A percentile compares a stretch with the other conserved stretches of the same genome.
These are phyloP conservation scores for Penicillium vulpinum DNA, from an alignment of 2,329 filamentous ascomycete species.

Conservation along the genomic window DNA sequence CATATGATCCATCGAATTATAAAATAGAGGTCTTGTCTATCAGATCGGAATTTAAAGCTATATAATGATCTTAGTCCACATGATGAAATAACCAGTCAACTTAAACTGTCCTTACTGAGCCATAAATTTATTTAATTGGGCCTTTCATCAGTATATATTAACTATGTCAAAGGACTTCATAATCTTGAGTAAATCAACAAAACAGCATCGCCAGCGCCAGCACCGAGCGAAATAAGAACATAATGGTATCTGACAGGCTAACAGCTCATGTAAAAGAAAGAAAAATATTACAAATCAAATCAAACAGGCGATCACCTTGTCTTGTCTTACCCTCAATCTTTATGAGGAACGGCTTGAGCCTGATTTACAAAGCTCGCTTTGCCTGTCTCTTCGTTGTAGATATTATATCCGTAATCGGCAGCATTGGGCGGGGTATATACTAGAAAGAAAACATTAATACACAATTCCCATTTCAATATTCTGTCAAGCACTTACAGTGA, in stretches of 20 bases:
- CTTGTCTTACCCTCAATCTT: not conserved
- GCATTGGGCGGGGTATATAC: slow-evolving; percentile 38
- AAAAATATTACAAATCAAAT: not conserved
- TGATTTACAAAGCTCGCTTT: slow-evolving; percentile 30
- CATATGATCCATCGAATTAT: not conserved
- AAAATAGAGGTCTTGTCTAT: no score
- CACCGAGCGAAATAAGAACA: not conserved
- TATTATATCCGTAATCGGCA: slow-evolving; percentile 35
- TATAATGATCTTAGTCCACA: no score
- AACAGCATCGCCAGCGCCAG: not conserved
- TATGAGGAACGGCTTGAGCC: slow-evolving; percentile 18
- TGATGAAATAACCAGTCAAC: not conserved
- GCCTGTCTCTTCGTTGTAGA: slow-evolving; percentile 32
- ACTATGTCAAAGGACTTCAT: not conserved
- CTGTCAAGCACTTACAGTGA: slow-evolving; percentile 26
- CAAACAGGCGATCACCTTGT: not conserved
- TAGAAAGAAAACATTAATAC: not conserved
- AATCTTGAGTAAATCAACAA: not conserved
- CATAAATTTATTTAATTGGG: no score
- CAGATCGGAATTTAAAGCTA: no score
- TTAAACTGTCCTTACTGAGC: no score
- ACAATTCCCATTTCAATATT: no score
- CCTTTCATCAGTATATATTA: not conserved
- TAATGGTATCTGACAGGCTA: slow-evolving; percentile 1
- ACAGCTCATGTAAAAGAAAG: not conserved